phyloP scores from a whole-genome alignment of 2,329 filamentous ascomycete species.

The Neonectria ditissima region DNA sequence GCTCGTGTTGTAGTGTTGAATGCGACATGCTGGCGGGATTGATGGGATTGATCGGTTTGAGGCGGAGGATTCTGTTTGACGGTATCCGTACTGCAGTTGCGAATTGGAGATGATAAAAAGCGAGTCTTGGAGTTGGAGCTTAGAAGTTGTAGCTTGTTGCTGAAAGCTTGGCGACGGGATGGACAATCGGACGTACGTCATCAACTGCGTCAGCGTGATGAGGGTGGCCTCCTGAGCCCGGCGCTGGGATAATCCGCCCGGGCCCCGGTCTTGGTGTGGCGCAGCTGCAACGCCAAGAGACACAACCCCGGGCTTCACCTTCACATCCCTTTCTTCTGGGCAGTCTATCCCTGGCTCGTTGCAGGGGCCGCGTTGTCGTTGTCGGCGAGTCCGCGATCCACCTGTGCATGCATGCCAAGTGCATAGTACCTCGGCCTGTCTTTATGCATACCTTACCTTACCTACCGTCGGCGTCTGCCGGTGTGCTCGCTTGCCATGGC shows the following conservation, averaged over 20 bases:
- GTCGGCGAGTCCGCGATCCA: background rate
- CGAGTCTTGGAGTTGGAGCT: background rate
- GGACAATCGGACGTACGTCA: conserved; percentile 5
- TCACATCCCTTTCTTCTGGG: too few relatives aligned
- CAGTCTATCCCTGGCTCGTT: background rate
- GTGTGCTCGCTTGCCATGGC: background rate
- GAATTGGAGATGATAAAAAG: background rate
- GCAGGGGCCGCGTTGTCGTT: background rate
- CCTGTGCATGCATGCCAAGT: too few relatives aligned
- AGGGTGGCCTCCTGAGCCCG: background rate
- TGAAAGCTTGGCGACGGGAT: too few relatives aligned
- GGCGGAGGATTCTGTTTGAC: background rate
- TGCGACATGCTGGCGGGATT: background rate
- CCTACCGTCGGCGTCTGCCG: background rate
- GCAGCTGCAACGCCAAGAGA: background rate
- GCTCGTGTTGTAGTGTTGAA: conserved; percentile 2
- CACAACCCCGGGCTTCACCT: too few relatives aligned
- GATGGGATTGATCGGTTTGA: background rate
- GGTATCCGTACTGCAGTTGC: too few relatives aligned
- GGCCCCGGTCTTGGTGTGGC: too few relatives aligned
- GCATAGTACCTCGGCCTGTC: too few relatives aligned
- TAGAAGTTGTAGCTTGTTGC: background rate
- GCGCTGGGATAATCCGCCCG: background rate
- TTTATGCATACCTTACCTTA: too few relatives aligned
- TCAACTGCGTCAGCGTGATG: background rate